These are phyloP conservation scores for Starmerella etchellsii DNA, from an alignment of 805 yeast species.

Conservation along the genomic window DNA sequence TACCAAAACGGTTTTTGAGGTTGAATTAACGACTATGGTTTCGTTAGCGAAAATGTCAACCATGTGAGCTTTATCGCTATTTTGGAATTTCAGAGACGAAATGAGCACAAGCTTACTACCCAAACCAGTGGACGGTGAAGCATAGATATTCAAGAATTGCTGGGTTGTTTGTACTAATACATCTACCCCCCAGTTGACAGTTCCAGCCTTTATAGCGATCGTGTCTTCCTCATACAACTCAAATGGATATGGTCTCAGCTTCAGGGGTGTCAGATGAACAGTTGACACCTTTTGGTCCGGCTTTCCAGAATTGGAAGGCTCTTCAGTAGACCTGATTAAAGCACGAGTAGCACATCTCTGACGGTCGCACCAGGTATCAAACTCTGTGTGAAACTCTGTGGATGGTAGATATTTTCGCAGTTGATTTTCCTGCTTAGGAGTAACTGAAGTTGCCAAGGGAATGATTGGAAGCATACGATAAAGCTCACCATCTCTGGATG, in stretches of 20 bases:
- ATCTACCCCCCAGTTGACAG: slow-evolving; percentile 8
- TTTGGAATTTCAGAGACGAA: not conserved
- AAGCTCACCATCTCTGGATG: slow-evolving; percentile 45
- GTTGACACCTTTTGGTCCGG: too few species aligned
- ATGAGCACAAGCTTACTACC: not conserved
- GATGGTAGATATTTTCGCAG: slow-evolving; percentile 18
- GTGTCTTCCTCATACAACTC: slow-evolving; percentile 38
- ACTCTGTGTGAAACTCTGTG: slow-evolving; percentile 26
- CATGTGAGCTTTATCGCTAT: not conserved
- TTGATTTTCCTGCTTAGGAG: slow-evolving; percentile 7
- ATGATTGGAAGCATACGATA: slow-evolving; percentile 52
- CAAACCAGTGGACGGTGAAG: not conserved
- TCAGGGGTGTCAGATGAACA: slow-evolving; percentile 39
- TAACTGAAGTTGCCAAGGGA: slow-evolving; percentile 35
- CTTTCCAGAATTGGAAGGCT: not conserved
- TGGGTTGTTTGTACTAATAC: slow-evolving; percentile 12
- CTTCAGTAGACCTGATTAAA: slow-evolving; percentile 3
- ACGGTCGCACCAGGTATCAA: slow-evolving; percentile 8
- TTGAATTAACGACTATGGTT: not conserved
- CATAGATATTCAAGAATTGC: slow-evolving; percentile 8
- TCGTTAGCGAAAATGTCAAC: not conserved
- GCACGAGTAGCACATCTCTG: not conserved
- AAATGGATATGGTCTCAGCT: slow-evolving; percentile 43
- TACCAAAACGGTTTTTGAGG: not conserved
- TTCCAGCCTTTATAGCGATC: slow-evolving; percentile 23